Evolutionary conservation across 805 yeast species (phyloP).

Genomic region (Isabelozyma rhagii): DNA sequence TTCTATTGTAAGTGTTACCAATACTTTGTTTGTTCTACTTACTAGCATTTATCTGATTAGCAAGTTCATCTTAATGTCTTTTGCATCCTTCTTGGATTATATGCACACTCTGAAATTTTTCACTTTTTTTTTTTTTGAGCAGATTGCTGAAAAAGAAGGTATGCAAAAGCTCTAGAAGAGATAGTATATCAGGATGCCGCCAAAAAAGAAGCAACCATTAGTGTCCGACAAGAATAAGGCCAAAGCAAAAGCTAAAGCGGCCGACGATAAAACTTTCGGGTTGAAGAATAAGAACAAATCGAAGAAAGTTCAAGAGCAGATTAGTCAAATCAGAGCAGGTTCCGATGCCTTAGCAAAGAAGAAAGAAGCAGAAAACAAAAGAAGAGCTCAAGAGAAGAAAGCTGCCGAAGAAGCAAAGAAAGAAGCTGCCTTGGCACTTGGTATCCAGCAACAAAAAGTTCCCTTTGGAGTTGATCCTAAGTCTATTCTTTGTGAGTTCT

Average conservation of each 20-base stretch:
- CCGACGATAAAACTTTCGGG: constrained; percentile 91
- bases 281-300: constrained; percentile 94
- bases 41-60: too few relatives aligned
- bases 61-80: too few relatives aligned
- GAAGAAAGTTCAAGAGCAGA: constrained; percentile 77
- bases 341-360: constrained; percentile 54
- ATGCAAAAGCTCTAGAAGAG: background rate
- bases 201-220: constrained; percentile 66
- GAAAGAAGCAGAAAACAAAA: constrained; percentile 70
- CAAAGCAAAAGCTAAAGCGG: constrained; percentile 58
- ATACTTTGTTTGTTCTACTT: too few relatives aligned
- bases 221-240: constrained; percentile 60
- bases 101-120: background rate
- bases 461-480: constrained; percentile 98
- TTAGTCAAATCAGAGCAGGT: constrained; percentile 39
- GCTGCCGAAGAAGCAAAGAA: constrained; percentile 87
- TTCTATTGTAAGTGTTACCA: too few relatives aligned
- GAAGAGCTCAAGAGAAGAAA: constrained; percentile 74
- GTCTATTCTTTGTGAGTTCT: constrained; percentile 83
- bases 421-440: constrained; percentile 79
- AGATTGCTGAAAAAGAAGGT: background rate
- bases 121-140: background rate
- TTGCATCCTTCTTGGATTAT: background rate
- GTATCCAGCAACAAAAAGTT: constrained; percentile 73
- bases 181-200: constrained; percentile 54